Conservation (phyloP, 2,329 filamentous ascomycete species). For the Macrophomina pseudophaseolina region DNA sequence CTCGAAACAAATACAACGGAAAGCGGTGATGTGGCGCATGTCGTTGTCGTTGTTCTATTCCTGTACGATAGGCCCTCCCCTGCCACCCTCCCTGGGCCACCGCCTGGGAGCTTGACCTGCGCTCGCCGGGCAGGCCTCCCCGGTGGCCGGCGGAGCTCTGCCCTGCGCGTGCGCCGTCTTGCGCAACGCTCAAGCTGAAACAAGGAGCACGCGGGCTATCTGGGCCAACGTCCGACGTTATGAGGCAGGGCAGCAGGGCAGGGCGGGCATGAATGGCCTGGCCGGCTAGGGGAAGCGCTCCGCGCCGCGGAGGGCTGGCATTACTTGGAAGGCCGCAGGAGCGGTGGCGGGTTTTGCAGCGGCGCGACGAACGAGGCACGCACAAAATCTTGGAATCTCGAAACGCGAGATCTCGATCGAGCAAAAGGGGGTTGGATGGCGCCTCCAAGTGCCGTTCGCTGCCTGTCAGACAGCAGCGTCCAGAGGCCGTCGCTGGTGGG, state of each 20-base stretch:
- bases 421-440: conserved; percentile 10
- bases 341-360: conserved; percentile 3
- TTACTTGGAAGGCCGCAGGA: neutral
- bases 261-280: neutral
- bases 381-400: conserved; percentile 16
- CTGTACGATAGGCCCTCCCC: conserved; percentile 1
- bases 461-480: conserved; percentile 12
- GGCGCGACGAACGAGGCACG: neutral
- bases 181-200: conserved; percentile 27
- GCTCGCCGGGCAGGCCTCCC: neutral
- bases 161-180: conserved; percentile 14
- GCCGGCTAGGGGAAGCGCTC: conserved; percentile 8
- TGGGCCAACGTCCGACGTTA: conserved; percentile 18
- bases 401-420: conserved; percentile 21
- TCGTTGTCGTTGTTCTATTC: conserved; percentile 13
- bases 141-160: neutral
- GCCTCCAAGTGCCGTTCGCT: conserved; percentile 7
- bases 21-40: conserved; percentile 18
- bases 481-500: conserved; percentile 2
- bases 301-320: neutral
- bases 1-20: conserved; percentile 18
- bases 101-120: conserved; percentile 8
- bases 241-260: neutral
- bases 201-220: conserved; percentile 11
- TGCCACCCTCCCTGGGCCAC: neutral